A percentile compares a stretch with the other conserved stretches of the same genome.
Evolutionary conservation across 441 rosid genomes (phyloP).

Genomic region (Adansonia gregorii): DNA sequence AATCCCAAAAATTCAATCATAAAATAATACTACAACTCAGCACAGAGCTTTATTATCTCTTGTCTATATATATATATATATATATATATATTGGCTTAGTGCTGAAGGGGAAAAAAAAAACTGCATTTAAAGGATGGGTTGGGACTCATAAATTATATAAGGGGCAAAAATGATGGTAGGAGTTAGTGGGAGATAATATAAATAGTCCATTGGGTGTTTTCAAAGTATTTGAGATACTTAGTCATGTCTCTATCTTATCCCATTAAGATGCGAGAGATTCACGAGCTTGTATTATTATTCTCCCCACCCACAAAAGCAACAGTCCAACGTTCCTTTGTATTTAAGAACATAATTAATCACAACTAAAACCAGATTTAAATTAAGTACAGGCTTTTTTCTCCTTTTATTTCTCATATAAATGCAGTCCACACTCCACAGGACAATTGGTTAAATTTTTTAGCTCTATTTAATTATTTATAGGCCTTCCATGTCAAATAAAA

Average conservation of each 20-base stretch:
- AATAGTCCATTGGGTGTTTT: background rate
- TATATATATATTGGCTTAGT: background rate
- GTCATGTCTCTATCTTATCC: background rate
- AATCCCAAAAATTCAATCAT: background rate
- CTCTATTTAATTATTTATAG: background rate
- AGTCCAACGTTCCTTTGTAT: background rate
- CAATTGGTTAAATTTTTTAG: too few species aligned
- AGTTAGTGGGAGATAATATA: conserved; percentile 1
- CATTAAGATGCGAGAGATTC: background rate
- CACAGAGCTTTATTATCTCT: background rate
- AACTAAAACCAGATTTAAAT: too few species aligned
- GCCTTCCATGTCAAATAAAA: background rate
- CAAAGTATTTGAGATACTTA: background rate
- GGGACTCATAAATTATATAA: background rate
- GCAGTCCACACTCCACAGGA: too few species aligned
- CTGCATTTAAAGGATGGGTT: background rate
- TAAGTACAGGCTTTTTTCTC: too few species aligned
- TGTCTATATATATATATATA: background rate
- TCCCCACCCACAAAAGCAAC: background rate
- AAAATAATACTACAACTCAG: background rate
- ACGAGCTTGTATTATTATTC: background rate
- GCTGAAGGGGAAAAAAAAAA: background rate
- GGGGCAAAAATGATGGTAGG: background rate
- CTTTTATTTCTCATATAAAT: background rate
- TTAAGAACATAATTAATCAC: too few species aligned